Conservation (phyloP, 495 filamentous ascomycete genomes). For the Tuber melanosporum region DNA sequence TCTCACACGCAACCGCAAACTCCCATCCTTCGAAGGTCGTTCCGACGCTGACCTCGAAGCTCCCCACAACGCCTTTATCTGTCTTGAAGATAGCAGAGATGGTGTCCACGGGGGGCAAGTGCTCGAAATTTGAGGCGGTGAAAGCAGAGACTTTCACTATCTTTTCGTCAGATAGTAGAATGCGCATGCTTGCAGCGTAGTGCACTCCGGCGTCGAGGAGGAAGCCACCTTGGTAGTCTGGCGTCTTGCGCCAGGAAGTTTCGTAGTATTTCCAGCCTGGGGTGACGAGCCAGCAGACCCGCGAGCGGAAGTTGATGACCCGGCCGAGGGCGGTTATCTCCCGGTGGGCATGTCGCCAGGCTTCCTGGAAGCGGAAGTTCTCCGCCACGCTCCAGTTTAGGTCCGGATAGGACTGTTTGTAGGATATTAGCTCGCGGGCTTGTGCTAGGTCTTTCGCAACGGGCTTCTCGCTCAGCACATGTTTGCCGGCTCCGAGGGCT, state of each 20-base stretch:
- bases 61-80: conserved; percentile 56
- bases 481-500: conserved; percentile 64
- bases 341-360: conserved; percentile 53
- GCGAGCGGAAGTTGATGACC: conserved; percentile 58
- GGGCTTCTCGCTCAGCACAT: conserved; percentile 79
- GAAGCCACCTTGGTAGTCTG: conserved; percentile 70
- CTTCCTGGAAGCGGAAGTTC: conserved; percentile 63
- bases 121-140: conserved; percentile 51
- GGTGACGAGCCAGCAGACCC: conserved; percentile 52
- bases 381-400: conserved; percentile 61
- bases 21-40: conserved; percentile 53
- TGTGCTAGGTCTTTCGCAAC: conserved; percentile 61
- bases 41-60: conserved; percentile 58
- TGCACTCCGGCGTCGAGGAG: conserved; percentile 73
- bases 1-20: conserved; percentile 51
- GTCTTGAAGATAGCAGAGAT: conserved; percentile 59
- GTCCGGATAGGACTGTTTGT: conserved; percentile 51
- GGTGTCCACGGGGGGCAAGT: conserved; percentile 71
- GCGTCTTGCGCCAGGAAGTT: conserved; percentile 68
- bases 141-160: conserved; percentile 52
- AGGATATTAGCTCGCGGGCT: conserved; percentile 57
- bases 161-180: conserved; percentile 53
- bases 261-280: conserved; percentile 56
- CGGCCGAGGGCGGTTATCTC: conserved; percentile 57
- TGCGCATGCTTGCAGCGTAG: conserved; percentile 56